Evolutionary conservation across 108 stramenopile species (phyloP).

Genomic region (Pinguiococcus pyrenoidosus): DNA sequence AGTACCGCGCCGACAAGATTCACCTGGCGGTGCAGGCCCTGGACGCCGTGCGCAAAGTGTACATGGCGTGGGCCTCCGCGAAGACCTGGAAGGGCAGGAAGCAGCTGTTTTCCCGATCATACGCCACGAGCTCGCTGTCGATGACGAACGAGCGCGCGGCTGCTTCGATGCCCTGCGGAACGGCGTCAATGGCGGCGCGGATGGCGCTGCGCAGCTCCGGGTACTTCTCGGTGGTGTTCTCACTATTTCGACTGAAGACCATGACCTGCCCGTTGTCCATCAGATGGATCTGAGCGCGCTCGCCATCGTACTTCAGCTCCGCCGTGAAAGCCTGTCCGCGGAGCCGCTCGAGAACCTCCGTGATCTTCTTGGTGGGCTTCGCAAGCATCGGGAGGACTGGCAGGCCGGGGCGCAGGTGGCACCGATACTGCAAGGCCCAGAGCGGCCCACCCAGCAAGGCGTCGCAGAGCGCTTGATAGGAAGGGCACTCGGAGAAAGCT

Average conservation of each 20-base stretch:
- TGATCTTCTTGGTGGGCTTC: slow-evolving; percentile 87
- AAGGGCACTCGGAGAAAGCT: slow-evolving; percentile 86
- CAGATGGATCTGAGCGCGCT: slow-evolving; percentile 93
- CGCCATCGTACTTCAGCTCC: slow-evolving; percentile 99
- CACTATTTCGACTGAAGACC: slow-evolving; percentile 77
- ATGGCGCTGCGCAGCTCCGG: no score
- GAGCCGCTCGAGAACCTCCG: slow-evolving; percentile 84
- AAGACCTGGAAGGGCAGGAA: slow-evolving; percentile 76
- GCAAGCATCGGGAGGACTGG: slow-evolving; percentile 98
- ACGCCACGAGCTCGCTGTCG: slow-evolving; percentile 84
- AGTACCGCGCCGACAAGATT: no score
- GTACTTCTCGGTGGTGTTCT: slow-evolving; percentile 86
- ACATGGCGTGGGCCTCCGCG: no score
- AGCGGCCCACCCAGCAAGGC: slow-evolving; percentile 59
- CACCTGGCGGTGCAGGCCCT: no score
- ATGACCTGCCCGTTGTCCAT: slow-evolving; percentile 53
- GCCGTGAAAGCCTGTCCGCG: slow-evolving; percentile 77
- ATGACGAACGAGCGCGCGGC: slow-evolving; percentile 63
- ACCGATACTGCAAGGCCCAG: slow-evolving; percentile 55
- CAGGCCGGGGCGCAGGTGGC: slow-evolving; percentile 74
- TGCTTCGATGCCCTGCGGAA: no score
- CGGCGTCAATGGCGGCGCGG: no score
- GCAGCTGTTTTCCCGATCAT: slow-evolving; percentile 48
- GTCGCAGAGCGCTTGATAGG: slow-evolving; percentile 67
- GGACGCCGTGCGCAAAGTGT: no score